Evolutionary conservation across 75 land plant species (phyloP).

Genomic region (Selaginella moellendorffii): DNA sequence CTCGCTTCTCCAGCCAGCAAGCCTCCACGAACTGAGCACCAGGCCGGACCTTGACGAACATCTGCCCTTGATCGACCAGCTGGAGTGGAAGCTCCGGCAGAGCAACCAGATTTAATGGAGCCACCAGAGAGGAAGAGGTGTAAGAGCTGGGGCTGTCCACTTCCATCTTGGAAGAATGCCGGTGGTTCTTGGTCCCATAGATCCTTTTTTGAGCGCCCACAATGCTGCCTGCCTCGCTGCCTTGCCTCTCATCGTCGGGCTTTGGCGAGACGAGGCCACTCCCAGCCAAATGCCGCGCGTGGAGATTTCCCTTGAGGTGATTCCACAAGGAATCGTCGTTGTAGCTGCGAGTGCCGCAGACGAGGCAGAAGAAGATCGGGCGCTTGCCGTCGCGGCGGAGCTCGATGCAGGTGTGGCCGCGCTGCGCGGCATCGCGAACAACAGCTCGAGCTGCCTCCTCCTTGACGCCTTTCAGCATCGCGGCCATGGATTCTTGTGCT

Average conservation of each 20-base stretch:
- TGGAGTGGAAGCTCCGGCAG: background rate
- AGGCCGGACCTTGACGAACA: slow-evolving; percentile 15
- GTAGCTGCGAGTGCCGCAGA: slow-evolving; percentile 64
- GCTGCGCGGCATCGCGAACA: slow-evolving; percentile 39
- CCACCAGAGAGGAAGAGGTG: slow-evolving; percentile 6
- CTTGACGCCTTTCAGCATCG: slow-evolving; percentile 3
- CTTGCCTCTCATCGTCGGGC: background rate
- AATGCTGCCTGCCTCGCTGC: background rate
- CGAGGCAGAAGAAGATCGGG: slow-evolving; percentile 60
- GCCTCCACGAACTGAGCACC: slow-evolving; percentile 9
- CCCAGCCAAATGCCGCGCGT: slow-evolving; percentile 14
- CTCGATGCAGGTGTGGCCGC: slow-evolving; percentile 67
- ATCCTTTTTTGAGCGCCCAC: background rate
- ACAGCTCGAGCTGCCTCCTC: slow-evolving; percentile 55
- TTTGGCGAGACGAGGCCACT: background rate
- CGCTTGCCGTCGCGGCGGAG: slow-evolving; percentile 53
- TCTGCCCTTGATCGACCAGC: background rate
- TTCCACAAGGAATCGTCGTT: slow-evolving; percentile 51
- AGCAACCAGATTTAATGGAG: background rate
- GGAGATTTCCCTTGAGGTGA: slow-evolving; percentile 64
- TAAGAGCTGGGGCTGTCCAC: background rate
- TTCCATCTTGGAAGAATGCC: background rate
- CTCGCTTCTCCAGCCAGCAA: slow-evolving; percentile 34
- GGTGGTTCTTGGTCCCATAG: background rate
- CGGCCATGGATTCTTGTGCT: background rate